phyloP scores from a whole-genome alignment of 1,284 basidiomycete species.

The Trichosporon sp. region DNA sequence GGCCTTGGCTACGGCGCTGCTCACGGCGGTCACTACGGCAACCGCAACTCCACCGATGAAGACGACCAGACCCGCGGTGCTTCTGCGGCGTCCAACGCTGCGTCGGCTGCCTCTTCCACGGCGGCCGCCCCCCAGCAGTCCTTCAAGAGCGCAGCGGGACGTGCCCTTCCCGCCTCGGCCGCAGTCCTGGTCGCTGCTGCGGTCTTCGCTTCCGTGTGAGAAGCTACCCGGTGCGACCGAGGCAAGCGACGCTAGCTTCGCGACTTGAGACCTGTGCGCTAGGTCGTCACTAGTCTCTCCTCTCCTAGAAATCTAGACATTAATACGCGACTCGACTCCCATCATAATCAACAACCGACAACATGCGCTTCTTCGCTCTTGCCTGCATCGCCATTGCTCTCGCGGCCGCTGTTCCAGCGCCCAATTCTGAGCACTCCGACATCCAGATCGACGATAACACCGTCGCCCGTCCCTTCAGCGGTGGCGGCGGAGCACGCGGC shows the following conservation, averaged over 20 bases:
- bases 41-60: neutral
- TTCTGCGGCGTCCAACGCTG: neutral
- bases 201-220: neutral
- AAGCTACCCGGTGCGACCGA: neutral
- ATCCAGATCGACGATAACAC: neutral
- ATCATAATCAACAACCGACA: neutral
- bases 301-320: neutral
- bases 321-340: neutral
- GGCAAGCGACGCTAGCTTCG: no score
- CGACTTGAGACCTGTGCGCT: neutral
- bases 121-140: neutral
- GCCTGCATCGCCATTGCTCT: neutral
- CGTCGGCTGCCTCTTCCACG: neutral
- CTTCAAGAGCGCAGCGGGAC: neutral
- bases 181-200: neutral
- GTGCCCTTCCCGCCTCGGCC: no score
- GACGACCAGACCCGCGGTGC: neutral
- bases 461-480: neutral
- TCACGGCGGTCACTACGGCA: neutral
- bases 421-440: neutral
- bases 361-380: neutral
- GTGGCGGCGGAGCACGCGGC: no score
- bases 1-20: neutral
- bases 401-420: neutral
- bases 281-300: no score